Conservation (phyloP, 164 flowering plant species). For the Kingdonia uniflora region DNA sequence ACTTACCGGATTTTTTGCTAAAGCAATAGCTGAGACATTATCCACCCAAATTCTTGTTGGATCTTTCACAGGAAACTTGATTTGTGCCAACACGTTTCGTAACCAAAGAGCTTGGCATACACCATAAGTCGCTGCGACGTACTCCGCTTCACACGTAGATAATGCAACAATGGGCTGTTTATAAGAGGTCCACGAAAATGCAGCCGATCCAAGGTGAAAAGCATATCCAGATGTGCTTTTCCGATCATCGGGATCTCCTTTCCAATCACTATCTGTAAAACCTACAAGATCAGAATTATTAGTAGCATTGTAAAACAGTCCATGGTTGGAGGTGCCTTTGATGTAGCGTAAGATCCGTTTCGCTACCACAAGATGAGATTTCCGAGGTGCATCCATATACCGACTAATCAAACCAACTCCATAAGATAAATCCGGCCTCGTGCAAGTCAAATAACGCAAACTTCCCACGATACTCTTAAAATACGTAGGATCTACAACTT, state of each 20-base stretch:
- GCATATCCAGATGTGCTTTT: conserved; percentile 1
- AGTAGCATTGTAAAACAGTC: neutral
- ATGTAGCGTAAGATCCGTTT: conserved; percentile 5
- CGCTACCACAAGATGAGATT: neutral
- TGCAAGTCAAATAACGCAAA: conserved; percentile 6
- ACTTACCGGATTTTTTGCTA: no score
- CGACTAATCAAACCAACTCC: conserved; percentile 4
- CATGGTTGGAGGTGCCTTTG: no score
- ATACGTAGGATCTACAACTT: neutral
- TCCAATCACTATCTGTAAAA: neutral
- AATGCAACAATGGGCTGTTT: conserved; percentile 1
- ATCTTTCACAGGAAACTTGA: no score
- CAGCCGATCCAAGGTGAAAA: neutral
- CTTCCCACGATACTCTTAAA: conserved; percentile 7
- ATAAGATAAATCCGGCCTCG: conserved; percentile 1
- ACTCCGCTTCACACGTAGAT: conserved; percentile 2
- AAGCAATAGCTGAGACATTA: no score
- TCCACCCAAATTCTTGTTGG: no score
- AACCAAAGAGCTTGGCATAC: conserved; percentile 1
- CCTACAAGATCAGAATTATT: neutral
- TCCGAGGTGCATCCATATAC: neutral
- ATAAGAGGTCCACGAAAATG: neutral
- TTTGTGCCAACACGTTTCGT: neutral
- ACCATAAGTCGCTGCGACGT: neutral
- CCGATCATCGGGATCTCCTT: neutral